Evolutionary conservation across 2,329 filamentous ascomycete species (phyloP).

Genomic region (Fusarium bulbicola): DNA sequence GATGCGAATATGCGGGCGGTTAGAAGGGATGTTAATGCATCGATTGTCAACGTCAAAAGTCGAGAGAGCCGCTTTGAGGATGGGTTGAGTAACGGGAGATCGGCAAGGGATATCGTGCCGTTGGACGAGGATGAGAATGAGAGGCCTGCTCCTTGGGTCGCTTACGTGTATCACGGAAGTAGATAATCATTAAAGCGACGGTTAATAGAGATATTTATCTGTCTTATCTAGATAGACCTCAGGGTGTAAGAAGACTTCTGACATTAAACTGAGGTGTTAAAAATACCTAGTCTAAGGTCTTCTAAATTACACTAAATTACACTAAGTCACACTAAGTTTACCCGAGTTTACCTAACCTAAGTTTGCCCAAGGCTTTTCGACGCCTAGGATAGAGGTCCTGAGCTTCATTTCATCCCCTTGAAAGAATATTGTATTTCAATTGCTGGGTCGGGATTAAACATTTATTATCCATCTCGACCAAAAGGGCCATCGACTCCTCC

Average conservation of each 20-base stretch:
- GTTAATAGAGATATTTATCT: background rate
- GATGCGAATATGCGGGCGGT: background rate
- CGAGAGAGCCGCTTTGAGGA: fast-evolving
- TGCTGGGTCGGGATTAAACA: background rate
- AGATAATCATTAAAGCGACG: background rate
- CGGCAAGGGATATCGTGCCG: background rate
- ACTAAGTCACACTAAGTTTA: no score
- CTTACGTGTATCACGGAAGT: background rate
- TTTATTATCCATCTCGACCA: fast-evolving
- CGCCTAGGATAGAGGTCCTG: no score
- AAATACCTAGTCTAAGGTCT: no score
- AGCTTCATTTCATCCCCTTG: no score
- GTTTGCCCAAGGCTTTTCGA: no score
- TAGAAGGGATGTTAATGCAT: fast-evolving
- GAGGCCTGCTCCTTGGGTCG: background rate
- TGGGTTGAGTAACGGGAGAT: fast-evolving
- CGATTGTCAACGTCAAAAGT: fast-evolving
- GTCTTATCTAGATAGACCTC: background rate
- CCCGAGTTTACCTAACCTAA: no score
- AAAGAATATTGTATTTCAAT: no score
- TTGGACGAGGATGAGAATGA: background rate
- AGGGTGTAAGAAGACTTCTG: no score
- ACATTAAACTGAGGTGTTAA: no score
- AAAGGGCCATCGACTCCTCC: background rate
- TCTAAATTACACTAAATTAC: no score